A percentile compares a stretch with the other conserved stretches of the same genome.
phyloP scores from a whole-genome alignment of 2,329 filamentous ascomycete genomes.

The Colletotrichum liaoningense region DNA sequence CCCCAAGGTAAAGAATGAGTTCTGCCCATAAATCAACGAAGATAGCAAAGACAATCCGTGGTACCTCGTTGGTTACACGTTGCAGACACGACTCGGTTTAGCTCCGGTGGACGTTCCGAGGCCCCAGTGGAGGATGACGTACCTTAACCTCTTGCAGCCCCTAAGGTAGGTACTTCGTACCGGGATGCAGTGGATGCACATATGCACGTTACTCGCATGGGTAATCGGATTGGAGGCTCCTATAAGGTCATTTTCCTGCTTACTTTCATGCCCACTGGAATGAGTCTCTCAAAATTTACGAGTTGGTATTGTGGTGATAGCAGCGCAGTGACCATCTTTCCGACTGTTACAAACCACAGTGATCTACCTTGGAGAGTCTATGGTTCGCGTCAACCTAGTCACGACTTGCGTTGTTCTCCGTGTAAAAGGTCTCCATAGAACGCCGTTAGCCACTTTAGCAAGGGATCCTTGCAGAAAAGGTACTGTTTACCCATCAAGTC shows the following conservation, averaged over 20 bases:
- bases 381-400: too few relatives aligned
- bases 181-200: not conserved
- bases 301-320: too few relatives aligned
- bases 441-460: not conserved
- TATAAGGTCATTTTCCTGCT: too few relatives aligned
- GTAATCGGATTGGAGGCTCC: not conserved
- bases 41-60: not conserved
- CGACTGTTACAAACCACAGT: too few relatives aligned
- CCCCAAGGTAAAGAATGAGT: not conserved
- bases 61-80: not conserved
- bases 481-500: not conserved
- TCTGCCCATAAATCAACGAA: not conserved
- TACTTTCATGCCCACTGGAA: too few relatives aligned
- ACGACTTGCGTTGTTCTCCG: too few relatives aligned
- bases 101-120: not conserved
- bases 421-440: not conserved
- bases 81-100: not conserved
- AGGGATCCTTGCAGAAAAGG: too few relatives aligned
- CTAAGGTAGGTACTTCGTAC: too few relatives aligned
- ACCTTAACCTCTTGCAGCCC: not conserved
- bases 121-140: not conserved
- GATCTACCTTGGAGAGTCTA: too few relatives aligned
- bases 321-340: too few relatives aligned
- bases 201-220: not conserved
- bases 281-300: too few relatives aligned